Percentiles rank a stretch among this genome's conserved stretches.
Evolutionary conservation across 1,139 yeast genomes (phyloP).

Genomic region (Candida sanyaensis): DNA sequence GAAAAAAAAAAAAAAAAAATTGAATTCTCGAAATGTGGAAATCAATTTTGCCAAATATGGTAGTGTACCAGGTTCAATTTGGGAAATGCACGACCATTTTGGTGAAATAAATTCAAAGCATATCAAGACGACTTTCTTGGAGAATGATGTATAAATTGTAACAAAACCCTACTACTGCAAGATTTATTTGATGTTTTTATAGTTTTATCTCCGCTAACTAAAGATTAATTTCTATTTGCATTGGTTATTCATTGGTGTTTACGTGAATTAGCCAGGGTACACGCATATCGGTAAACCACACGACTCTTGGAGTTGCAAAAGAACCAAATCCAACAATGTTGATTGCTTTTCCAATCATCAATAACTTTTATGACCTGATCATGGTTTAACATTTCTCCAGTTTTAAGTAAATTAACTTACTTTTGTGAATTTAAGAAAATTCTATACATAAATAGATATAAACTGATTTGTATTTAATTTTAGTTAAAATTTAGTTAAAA

Average conservation of each 20-base stretch:
- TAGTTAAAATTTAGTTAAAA: neutral
- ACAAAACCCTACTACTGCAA: too few species aligned
- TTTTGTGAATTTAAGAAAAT: too few species aligned
- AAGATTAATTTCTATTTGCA: neutral
- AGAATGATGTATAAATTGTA: too few species aligned
- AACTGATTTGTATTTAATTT: neutral
- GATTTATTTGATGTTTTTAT: too few species aligned
- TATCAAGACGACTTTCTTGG: too few species aligned
- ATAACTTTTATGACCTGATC: too few species aligned
- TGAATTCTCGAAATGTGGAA: constrained; percentile 12
- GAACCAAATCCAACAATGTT: neutral
- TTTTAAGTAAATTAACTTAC: too few species aligned
- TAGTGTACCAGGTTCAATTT: constrained; percentile 6
- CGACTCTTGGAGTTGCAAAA: neutral
- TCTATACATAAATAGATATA: too few species aligned
- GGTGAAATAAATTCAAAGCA: neutral
- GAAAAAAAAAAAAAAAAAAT: neutral
- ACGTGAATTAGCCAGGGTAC: neutral
- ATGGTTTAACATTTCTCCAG: too few species aligned
- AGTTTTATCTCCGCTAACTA: too few species aligned
- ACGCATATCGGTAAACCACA: neutral
- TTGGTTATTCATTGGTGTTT: neutral
- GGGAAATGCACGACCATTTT: constrained; percentile 7
- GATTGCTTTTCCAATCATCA: too few species aligned
- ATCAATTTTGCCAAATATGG: constrained; percentile 6